phyloP scores from a whole-genome alignment of 176 grass and related monocot genomes.

The Oryza punctata region DNA sequence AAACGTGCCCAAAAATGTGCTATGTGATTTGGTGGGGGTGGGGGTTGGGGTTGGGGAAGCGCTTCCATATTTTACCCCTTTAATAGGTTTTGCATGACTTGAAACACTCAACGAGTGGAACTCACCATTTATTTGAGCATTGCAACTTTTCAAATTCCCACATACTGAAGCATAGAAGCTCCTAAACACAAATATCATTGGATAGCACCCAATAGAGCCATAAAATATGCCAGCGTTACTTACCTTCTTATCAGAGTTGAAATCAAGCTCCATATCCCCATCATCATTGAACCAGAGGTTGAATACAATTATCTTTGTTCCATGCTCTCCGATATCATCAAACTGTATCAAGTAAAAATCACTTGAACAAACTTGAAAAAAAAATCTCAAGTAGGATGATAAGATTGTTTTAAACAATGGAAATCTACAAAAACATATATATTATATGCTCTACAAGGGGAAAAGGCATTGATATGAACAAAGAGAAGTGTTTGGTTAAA shows the following conservation, averaged over 20 bases:
- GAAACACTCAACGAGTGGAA: not conserved
- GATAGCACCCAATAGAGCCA: conserved; percentile 20
- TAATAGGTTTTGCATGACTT: not conserved
- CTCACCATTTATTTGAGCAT: not conserved
- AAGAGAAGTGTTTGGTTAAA: not conserved
- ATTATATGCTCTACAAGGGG: conserved; percentile 12
- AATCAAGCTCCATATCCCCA: conserved; percentile 94
- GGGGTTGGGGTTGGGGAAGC: no score
- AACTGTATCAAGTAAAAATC: conserved; percentile 57
- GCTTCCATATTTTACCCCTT: not conserved
- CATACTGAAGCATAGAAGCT: not conserved
- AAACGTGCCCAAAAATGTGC: not conserved
- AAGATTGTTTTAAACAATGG: conserved; percentile 12
- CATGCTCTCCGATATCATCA: conserved; percentile 84
- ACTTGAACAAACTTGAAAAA: conserved; percentile 22
- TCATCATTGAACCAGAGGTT: conserved; percentile 99
- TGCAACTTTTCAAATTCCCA: not conserved
- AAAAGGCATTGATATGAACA: conserved; percentile 10
- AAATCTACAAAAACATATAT: conserved; percentile 16
- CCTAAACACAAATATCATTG: conserved; percentile 12
- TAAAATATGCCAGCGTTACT: conserved; percentile 28
- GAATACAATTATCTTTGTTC: conserved; percentile 90
- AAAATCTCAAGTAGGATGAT: conserved; percentile 17
- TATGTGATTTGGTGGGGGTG: not conserved
- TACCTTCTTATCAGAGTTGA: conserved; percentile 78